Conservation (phyloP, 352 stramenopile species). For the Globisporangium irregulare region DNA sequence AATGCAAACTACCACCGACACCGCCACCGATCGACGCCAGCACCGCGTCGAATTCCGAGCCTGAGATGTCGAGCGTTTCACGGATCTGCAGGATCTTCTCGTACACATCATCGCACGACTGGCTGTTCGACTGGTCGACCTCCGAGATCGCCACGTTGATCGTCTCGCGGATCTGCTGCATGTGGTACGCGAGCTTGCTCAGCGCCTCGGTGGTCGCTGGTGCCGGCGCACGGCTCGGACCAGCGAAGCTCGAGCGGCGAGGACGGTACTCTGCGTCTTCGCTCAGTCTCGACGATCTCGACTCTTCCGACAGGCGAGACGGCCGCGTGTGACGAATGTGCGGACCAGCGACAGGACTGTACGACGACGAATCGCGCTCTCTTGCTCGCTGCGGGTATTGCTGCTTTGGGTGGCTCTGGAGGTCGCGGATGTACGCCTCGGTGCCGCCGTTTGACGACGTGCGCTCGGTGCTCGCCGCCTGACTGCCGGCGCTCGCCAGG, state of each 20-base stretch:
- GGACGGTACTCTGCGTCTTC: slow-evolving; percentile 19
- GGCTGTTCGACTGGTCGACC: slow-evolving; percentile 36
- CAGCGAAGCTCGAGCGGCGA: slow-evolving; percentile 27
- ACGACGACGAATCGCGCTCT: not conserved
- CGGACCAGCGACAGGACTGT: not conserved
- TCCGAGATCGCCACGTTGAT: slow-evolving; percentile 67
- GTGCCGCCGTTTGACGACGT: slow-evolving; percentile 43
- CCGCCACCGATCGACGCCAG: slow-evolving; percentile 28
- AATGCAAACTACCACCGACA: slow-evolving; percentile 1
- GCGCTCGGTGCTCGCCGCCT: slow-evolving; percentile 24
- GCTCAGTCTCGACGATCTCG: slow-evolving; percentile 7
- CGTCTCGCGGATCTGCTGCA: slow-evolving; percentile 63
- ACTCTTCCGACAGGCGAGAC: slow-evolving; percentile 4
- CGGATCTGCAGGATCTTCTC: slow-evolving; percentile 50
- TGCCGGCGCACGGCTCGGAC: slow-evolving; percentile 18
- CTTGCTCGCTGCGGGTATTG: slow-evolving; percentile 1
- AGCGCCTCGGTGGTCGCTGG: slow-evolving; percentile 44
- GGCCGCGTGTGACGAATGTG: slow-evolving; percentile 5
- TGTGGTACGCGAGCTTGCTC: slow-evolving; percentile 55
- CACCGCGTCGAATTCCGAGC: slow-evolving; percentile 46
- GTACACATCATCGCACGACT: slow-evolving; percentile 43
- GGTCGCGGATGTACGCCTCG: slow-evolving; percentile 38
- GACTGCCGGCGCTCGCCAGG: slow-evolving; percentile 44
- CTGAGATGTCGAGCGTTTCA: slow-evolving; percentile 44
- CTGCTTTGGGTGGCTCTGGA: slow-evolving; percentile 24